Percentiles rank a stretch among this genome's conserved stretches.
Evolutionary conservation across 345 rosid genomes (phyloP).

Genomic region (Cardamine occulta): DNA sequence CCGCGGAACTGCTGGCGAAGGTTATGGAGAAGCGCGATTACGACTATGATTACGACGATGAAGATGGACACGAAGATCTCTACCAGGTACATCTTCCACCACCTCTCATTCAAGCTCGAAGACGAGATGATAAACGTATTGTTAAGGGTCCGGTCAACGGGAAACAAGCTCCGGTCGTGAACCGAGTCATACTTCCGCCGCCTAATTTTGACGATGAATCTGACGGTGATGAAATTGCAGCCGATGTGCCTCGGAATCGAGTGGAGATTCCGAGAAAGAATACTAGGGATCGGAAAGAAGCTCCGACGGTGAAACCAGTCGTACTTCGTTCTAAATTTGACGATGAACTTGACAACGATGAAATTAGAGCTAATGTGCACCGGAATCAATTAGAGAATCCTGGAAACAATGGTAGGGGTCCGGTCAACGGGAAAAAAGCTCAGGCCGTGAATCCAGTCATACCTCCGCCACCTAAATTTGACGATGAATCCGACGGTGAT

Average conservation of each 20-base stretch:
- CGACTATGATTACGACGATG: conserved; percentile 58
- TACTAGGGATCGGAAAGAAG: neutral
- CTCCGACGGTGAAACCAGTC: neutral
- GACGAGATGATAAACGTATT: conserved; percentile 41
- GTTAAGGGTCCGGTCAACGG: conserved; percentile 47
- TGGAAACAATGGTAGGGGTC: neutral
- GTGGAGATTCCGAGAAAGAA: conserved; percentile 16
- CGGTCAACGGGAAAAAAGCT: neutral
- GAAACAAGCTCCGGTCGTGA: conserved; percentile 62
- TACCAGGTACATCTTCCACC: conserved; percentile 51
- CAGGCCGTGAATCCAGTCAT: conserved; percentile 38
- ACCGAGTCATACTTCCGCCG: neutral
- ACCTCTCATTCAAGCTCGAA: conserved; percentile 26
- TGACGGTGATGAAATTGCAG: neutral
- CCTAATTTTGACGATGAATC: conserved; percentile 33
- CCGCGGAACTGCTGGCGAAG: conserved; percentile 87
- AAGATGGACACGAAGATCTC: conserved; percentile 62
- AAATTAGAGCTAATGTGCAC: neutral
- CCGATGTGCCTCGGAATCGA: neutral
- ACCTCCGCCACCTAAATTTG: conserved; percentile 24
- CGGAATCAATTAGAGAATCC: neutral
- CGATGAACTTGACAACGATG: conserved; percentile 16
- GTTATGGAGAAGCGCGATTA: conserved; percentile 88
- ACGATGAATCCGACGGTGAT: conserved; percentile 20
- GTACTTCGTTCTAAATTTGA: conserved; percentile 16